Evolutionary conservation across 2,329 filamentous ascomycete genomes (phyloP).

Genomic region (Cladobotryum mycophilum): DNA sequence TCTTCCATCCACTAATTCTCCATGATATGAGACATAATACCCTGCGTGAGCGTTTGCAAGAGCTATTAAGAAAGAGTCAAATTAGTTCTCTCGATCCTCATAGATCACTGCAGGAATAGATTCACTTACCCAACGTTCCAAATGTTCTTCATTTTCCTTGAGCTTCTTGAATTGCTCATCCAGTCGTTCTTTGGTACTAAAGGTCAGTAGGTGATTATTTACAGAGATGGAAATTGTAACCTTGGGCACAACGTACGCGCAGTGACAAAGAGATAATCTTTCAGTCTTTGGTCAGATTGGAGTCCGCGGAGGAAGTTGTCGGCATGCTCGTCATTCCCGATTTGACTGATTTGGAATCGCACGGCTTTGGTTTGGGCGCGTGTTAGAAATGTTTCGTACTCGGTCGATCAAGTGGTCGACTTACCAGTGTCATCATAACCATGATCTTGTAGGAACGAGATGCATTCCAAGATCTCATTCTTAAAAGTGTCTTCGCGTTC

Average conservation of each 20-base stretch:
- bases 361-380: background rate
- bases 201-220: background rate
- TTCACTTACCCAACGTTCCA: slow-evolving; percentile 9
- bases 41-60: too few relatives aligned
- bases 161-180: slow-evolving; percentile 3
- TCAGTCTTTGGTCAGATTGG: background rate
- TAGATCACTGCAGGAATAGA: background rate
- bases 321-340: slow-evolving; percentile 2
- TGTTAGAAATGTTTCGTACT: too few relatives aligned
- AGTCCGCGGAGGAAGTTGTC: background rate
- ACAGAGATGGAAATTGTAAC: too few relatives aligned
- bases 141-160: background rate
- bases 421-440: background rate
- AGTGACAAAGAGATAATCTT: background rate
- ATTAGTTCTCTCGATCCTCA: too few relatives aligned
- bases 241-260: background rate
- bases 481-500: background rate
- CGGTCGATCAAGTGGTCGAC: background rate
- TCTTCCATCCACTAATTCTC: too few relatives aligned
- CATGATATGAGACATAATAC: too few relatives aligned
- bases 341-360: slow-evolving; percentile 8
- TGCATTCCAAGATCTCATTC: background rate
- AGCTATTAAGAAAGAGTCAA: too few relatives aligned
- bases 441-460: background rate
- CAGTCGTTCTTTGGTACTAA: background rate